Base-by-base conservation (phyloP, 2,329 filamentous ascomycete genomes). In the Ophiostoma ips region DNA sequence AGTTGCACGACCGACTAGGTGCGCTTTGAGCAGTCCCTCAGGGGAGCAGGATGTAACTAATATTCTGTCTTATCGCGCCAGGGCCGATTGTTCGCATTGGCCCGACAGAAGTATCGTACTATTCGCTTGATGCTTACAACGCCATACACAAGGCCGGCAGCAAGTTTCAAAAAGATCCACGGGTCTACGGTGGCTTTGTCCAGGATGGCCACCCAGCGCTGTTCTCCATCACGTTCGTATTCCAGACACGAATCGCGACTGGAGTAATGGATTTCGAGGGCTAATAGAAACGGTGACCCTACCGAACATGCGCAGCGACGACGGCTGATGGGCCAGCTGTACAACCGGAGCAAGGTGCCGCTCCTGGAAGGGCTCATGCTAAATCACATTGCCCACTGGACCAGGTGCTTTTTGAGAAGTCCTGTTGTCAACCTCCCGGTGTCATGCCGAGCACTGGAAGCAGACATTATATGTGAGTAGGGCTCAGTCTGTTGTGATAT, bases 171-270 rank as follows among this genome's bases (percentile, higher is more conserved):
- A 54, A 54, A 33, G 52, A 54, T 10, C 50, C 50, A 7, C 44
- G 52, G 5, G 48, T 50, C 8, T 54, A 54, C 34, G 52, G 52
- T n/a, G 50, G 48, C 5, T 54, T 54, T 43, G 52, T 54, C 9
- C 50, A 54, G 31, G 50, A 43, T 21, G 50, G 52, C 6, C 50
- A 50, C 10, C 45, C 50, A 7, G 48, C 50, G 4, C 24, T 50
- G 9, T 54, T 54, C 15, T 48, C 48, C 21, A 52, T 53, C 12
- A 53, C 52, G 38, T 41, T 28, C 13, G 38, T 41, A 28, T n/a
- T 41, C 3, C 15, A 10, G 21, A 40, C n/a, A 6, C 13, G 12
- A 3, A 24, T 28, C 13, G 19, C 19, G n/a, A 21, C 6, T 24
- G n/a, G n/a, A n/a, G n/a, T n/a, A n/a, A 41, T 11, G 12, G 24